phyloP scores from a whole-genome alignment of 148 eudicot genomes.

The Talinum fruticosum region DNA sequence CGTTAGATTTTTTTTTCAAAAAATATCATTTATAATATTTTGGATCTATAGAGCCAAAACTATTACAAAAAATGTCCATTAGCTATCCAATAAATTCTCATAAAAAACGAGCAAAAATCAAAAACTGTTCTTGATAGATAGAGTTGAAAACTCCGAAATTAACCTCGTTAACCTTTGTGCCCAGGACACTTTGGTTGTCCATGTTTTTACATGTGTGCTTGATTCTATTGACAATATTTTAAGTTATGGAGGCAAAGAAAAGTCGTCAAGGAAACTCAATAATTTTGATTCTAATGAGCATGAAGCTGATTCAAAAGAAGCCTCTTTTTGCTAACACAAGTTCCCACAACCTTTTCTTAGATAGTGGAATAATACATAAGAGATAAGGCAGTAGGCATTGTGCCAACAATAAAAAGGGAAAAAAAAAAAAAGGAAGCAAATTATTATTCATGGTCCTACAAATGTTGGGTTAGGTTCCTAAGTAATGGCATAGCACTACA shows the following conservation, averaged over 20 bases:
- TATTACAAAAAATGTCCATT: no score
- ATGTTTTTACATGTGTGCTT: conserved; percentile 11
- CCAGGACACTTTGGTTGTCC: no score
- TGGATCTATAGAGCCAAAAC: no score
- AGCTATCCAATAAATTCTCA: no score
- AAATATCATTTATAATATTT: no score
- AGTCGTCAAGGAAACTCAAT: conserved; percentile 14
- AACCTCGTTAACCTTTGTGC: no score
- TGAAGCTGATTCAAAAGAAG: conserved; percentile 30
- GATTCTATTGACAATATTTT: background rate
- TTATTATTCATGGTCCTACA: background rate
- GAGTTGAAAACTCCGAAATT: no score
- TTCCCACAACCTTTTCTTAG: conserved; percentile 1
- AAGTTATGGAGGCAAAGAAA: conserved; percentile 9
- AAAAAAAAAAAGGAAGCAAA: background rate
- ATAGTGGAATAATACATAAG: background rate
- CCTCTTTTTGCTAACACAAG: background rate
- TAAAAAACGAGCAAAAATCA: no score
- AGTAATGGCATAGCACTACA: background rate
- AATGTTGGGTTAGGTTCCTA: background rate
- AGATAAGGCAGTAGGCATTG: background rate
- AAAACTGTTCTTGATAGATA: no score
- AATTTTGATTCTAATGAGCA: conserved; percentile 34
- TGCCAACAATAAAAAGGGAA: background rate
- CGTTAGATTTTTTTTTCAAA: no score